Base-by-base conservation (phyloP, 345 rosid genomes). In the Arabis hirsuta region DNA sequence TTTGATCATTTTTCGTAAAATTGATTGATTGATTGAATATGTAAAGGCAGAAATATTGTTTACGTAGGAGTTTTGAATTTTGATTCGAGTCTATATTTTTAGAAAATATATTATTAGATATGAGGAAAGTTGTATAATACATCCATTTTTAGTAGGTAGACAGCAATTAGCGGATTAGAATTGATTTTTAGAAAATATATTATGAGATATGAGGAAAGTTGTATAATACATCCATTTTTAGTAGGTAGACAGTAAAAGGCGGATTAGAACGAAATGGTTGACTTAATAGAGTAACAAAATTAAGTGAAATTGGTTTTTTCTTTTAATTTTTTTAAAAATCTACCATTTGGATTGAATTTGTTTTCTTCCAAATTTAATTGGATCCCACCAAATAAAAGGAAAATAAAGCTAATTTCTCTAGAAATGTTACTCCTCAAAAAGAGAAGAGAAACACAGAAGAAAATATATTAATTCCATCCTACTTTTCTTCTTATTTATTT, bases 61-160 rank as follows among this genome's bases (percentile, higher is more conserved):
- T 50, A 58, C 67, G 72, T 73, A 66, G 2, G 46, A 66, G 47
- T 42, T 73, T 73, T 73, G 55, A 65, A 65, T 22, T 65, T 65
- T 54, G 16, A 36, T 46, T 11, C 47, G 14, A 22, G 9, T 20
- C 34, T 50, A 71, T 5, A 60, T 41, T 8, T 20, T 12, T 6
- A 14, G 10, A 7, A 47, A n/a, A 48, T 7, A 14, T 39, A 3
- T 20, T 56, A 7, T 4, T 9, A 48, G 6, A 59, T 12, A 43
- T 42, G 14, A 19, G 26, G 5, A 62, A 24, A 12, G 2, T 41
- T 60, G 8, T 44, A 10, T 52, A 36, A 53, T 62, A 53, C 46
- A 9, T 53, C 39, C 76, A 52, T 20, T 43, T 52, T 42, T 62
- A 58, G 52, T 54, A 42, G 71, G 52, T 67, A 12, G 22, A 19